Conservation (phyloP, 129 eudicot species). For the Arctium lappa region DNA sequence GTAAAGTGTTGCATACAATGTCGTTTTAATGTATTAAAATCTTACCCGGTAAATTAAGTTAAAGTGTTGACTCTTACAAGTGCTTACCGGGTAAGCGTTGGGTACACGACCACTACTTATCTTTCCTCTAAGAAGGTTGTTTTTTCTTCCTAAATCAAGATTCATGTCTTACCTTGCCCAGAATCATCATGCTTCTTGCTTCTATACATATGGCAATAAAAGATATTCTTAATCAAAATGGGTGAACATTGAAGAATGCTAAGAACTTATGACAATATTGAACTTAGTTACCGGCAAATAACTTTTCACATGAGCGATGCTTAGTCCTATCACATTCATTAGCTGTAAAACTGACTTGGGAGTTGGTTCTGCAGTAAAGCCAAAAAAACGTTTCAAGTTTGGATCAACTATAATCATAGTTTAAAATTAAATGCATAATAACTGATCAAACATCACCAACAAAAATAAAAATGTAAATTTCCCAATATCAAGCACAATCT, state of each 20-base stretch:
- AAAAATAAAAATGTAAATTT: neutral
- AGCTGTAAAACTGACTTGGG: constrained; percentile 79
- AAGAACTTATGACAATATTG: neutral
- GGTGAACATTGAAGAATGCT: neutral
- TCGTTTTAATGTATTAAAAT: no score
- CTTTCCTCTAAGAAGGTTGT: neutral
- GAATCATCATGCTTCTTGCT: constrained; percentile 80
- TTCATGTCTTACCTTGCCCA: constrained; percentile 54
- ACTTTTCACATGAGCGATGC: neutral
- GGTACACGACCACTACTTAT: neutral
- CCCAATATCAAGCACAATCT: no score
- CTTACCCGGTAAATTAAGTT: no score
- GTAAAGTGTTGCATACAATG: no score
- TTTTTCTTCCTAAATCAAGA: neutral
- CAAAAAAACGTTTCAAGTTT: constrained; percentile 8
- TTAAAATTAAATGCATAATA: neutral
- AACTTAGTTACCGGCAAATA: no score
- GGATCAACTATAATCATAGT: constrained; percentile 15
- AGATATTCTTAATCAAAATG: neutral
- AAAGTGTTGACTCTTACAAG: no score
- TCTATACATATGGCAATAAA: constrained; percentile 60
- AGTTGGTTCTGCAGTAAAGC: constrained; percentile 65
- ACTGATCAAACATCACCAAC: constrained; percentile 1
- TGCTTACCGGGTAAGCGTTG: no score
- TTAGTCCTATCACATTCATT: constrained; percentile 87